Conservation (phyloP, 129 eudicot genomes). For the Saposhnikovia divaricata region DNA sequence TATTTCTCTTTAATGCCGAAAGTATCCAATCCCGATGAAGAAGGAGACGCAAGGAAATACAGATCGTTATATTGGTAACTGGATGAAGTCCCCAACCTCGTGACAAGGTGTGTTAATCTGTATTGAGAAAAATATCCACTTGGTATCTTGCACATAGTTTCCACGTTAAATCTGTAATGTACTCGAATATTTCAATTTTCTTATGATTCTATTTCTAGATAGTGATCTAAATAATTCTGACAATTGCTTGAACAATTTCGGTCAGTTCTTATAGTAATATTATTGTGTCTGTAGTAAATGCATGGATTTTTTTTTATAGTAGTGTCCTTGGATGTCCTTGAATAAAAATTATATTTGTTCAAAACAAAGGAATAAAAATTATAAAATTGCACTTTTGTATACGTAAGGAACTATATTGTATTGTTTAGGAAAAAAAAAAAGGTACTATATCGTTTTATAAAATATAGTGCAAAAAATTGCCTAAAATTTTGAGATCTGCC, state of each 20-base stretch:
- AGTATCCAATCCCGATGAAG: constrained; percentile 81
- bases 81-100: constrained; percentile 94
- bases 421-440: too few relatives aligned
- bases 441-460: too few relatives aligned
- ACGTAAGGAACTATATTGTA: too few relatives aligned
- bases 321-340: not conserved
- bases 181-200: not conserved
- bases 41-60: constrained; percentile 94
- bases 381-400: too few relatives aligned
- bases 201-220: not conserved
- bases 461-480: too few relatives aligned
- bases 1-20: not conserved
- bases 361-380: too few relatives aligned
- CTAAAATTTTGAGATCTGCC: too few relatives aligned
- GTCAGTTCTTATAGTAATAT: not conserved
- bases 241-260: not conserved
- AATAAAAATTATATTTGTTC: too few relatives aligned
- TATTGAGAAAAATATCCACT: not conserved
- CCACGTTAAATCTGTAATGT: not conserved
- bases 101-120: constrained; percentile 51
- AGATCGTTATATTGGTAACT: constrained; percentile 67
- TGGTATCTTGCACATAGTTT: not conserved
- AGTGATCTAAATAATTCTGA: not conserved
- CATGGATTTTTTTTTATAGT: not conserved
- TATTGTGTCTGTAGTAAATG: not conserved